These are phyloP conservation scores for Gentiana straminea DNA, from an alignment of 257 asterid species.

Conservation along the genomic window DNA sequence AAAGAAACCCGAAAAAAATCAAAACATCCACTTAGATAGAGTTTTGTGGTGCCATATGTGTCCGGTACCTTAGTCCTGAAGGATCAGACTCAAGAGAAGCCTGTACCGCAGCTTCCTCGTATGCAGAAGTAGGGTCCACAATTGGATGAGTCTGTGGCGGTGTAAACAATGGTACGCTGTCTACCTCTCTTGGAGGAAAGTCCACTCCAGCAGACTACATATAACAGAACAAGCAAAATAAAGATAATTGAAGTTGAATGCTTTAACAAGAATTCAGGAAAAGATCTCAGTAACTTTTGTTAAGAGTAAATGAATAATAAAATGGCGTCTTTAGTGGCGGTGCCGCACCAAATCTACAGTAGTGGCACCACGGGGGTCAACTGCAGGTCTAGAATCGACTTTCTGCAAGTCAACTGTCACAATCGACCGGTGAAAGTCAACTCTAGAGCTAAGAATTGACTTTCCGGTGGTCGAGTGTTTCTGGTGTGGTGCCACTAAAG, in stretches of 20 bases:
- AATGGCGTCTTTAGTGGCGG: no score
- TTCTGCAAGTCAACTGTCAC: no score
- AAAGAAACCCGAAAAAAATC: not conserved
- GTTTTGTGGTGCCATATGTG: not conserved
- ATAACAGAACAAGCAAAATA: conserved; percentile 3
- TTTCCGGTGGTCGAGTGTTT: no score
- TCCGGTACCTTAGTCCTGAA: conserved; percentile 77
- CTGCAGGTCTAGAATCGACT: no score
- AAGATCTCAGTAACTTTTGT: no score
- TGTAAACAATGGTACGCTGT: conserved; percentile 77
- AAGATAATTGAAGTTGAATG: not conserved
- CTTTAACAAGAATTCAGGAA: not conserved
- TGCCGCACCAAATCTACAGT: no score
- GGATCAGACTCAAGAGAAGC: conserved; percentile 86
- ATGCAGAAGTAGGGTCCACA: conserved; percentile 37
- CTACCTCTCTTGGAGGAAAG: conserved; percentile 88
- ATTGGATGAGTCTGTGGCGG: conserved; percentile 91
- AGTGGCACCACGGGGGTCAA: no score
- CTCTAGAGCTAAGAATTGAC: no score
- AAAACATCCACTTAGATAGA: not conserved
- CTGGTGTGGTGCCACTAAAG: no score
- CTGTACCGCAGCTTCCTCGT: conserved; percentile 90
- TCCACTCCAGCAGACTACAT: conserved; percentile 79
- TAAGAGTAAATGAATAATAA: no score
- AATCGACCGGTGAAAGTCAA: no score